Base-by-base conservation (phyloP, 768 basidiomycete genomes). In the Lentinula raphanica region DNA sequence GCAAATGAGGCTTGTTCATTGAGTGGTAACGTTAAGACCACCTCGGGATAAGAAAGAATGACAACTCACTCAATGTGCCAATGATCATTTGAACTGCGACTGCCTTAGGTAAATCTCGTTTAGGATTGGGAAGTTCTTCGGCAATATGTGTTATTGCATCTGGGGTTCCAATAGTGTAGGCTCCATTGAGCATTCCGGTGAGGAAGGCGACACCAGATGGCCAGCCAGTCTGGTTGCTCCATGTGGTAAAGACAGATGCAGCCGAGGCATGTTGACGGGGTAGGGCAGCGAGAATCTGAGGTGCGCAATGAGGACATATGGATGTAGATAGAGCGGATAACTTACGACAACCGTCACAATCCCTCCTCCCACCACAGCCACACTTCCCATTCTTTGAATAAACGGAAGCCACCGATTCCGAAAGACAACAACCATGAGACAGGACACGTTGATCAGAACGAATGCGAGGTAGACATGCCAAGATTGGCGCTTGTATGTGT, bases 111-210 rank as follows among this genome's bases (percentile, higher is more conserved):
- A 62, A 42, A 50, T 62, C 61, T 31, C n/a, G 50, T 49, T 54
- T 59, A 25, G 61, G 61, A 53, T 59, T 46, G 11, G 61, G 61
- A 8, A 62, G 61, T 54, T 62, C 61, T 42, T 62, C 61, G 32
- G 61, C 61, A 31, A 62, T 59, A 54, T 62, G 61, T 25, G 61
- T 57, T 36, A 62, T 56, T 12, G 61, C 59, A 38, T 62, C 61
- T 3, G 61, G 61, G n/a, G 61, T 62, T 45, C 61, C 61, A 25
- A 62, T 62, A 11, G 61, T 44, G 45, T 59, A 62, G 6, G 61
- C 58, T 31, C 61, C 61, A 58, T 62, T 62, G 45, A 62, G 58
- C 61, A 62, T 62, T 3, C 61, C 61, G 21, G 61, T 54, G 11
- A 62, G 58, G 39, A 62, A 62, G 29, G 58, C 61, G 32, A 62